Evolutionary conservation across 495 filamentous ascomycete genomes (phyloP).

Genomic region (Choiromyces venosus): DNA sequence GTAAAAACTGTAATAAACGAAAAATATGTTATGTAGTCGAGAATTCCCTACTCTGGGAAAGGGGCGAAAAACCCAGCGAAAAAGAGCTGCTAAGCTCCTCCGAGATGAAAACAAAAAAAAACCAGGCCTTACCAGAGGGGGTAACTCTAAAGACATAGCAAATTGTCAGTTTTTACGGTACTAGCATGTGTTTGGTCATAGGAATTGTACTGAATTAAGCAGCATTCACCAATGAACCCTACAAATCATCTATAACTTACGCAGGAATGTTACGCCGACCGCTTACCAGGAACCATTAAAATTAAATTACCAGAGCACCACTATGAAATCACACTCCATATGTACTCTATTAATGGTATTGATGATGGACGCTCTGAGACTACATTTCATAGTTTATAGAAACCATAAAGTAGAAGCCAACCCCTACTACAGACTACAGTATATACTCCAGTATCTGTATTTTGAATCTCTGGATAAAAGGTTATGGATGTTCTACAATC

Average conservation of each 20-base stretch:
- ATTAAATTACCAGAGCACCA: neutral
- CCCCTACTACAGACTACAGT: neutral
- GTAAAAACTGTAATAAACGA: too few relatives aligned
- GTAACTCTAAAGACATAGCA: too few relatives aligned
- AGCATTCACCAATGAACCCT: neutral
- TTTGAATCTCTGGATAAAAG: neutral
- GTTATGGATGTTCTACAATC: neutral
- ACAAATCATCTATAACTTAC: neutral
- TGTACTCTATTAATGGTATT: neutral
- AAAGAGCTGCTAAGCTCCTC: too few relatives aligned
- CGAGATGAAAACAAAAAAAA: too few relatives aligned
- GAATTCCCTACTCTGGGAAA: too few relatives aligned
- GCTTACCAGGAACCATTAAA: neutral
- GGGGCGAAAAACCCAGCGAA: too few relatives aligned
- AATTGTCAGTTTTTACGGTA: too few relatives aligned
- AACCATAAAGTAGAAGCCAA: neutral
- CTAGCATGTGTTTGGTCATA: neutral
- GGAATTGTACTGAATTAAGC: neutral
- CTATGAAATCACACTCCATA: neutral
- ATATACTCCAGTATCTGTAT: neutral
- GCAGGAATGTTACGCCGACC: neutral
- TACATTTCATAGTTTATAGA: neutral
- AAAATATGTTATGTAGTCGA: too few relatives aligned
- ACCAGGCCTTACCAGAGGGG: too few relatives aligned
- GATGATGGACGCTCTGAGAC: neutral